Conservation (phyloP, 106 monocot species). For the Gastrodia elata region DNA sequence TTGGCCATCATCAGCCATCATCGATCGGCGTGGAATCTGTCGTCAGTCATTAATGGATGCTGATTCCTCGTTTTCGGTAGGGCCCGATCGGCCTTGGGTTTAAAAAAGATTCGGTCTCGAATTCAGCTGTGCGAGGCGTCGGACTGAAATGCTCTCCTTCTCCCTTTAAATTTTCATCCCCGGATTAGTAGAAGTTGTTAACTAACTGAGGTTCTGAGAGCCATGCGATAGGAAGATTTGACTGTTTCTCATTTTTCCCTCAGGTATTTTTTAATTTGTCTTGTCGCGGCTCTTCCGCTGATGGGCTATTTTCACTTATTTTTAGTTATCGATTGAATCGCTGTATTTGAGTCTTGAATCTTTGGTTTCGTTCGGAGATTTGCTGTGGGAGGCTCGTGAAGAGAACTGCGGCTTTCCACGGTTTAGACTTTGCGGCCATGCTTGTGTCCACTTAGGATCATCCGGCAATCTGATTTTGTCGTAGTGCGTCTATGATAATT, state of each 20-base stretch:
- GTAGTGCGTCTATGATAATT: background rate
- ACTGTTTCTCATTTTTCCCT: background rate
- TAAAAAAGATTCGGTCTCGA: background rate
- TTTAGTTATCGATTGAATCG: background rate
- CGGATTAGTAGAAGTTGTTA: background rate
- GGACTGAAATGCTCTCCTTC: background rate
- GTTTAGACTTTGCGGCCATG: background rate
- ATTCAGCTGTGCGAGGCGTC: background rate
- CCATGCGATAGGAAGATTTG: background rate
- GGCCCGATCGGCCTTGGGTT: background rate
- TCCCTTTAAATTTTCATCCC: background rate
- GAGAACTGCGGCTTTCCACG: background rate
- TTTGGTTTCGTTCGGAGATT: background rate
- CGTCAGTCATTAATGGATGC: background rate
- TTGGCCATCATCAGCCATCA: background rate
- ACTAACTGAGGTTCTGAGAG: no score
- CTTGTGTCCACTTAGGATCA: background rate
- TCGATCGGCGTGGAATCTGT: background rate
- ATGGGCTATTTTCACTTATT: background rate
- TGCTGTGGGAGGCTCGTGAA: background rate
- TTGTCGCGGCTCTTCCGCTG: background rate
- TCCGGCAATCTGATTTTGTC: background rate
- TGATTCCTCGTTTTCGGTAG: background rate
- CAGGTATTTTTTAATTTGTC: background rate
- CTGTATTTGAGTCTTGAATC: background rate